These are phyloP conservation scores for Hymenoscyphus salicellus DNA, from an alignment of 2,329 filamentous ascomycete species.

Conservation along the genomic window DNA sequence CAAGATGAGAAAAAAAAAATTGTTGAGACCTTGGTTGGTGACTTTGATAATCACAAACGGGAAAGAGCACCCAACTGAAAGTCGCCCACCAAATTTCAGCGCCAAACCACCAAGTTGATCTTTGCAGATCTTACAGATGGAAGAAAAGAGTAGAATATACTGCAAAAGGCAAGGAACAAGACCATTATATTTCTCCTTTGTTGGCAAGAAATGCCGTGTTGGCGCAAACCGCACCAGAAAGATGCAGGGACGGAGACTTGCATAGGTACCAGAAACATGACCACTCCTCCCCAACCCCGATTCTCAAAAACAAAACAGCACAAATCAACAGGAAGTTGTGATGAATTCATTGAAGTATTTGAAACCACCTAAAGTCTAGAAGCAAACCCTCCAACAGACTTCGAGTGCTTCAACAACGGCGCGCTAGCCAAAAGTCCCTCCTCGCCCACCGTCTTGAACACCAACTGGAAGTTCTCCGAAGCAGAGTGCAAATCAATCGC, in stretches of 20 bases:
- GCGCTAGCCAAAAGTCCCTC: slow-evolving; percentile 27
- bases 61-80: neutral
- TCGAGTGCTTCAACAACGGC: slow-evolving; percentile 31
- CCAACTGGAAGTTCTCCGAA: slow-evolving; percentile 24
- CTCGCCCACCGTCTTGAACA: slow-evolving; percentile 25
- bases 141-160: neutral
- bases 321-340: neutral
- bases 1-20: neutral
- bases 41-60: neutral
- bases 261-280: neutral
- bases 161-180: neutral
- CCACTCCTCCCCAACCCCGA: neutral
- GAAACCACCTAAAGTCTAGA: slow-evolving; percentile 21
- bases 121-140: neutral
- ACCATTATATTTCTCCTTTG: neutral
- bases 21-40: neutral
- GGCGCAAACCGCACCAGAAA: neutral
- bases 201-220: neutral
- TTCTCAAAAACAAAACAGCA: neutral
- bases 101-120: neutral
- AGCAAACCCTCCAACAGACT: slow-evolving; percentile 29
- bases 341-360: neutral
- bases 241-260: neutral
- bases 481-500: slow-evolving; percentile 26
- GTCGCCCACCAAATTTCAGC: neutral